These are phyloP conservation scores for Trichoderma lentiforme DNA, from an alignment of 2,329 filamentous ascomycete species.

Conservation along the genomic window DNA sequence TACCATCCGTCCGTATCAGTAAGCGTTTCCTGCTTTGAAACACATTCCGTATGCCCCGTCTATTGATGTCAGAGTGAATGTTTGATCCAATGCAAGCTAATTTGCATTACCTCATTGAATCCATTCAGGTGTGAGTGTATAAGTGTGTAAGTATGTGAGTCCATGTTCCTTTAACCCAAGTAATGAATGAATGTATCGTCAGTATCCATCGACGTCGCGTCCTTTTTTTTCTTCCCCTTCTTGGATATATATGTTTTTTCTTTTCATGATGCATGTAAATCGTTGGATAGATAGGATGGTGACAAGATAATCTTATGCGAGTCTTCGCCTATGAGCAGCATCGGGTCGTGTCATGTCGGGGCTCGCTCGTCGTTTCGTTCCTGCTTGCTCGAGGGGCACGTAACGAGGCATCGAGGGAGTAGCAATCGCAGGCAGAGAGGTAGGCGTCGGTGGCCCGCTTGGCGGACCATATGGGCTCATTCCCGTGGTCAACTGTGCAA, in stretches of 20 bases:
- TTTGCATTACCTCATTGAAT: not conserved
- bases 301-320: conserved; percentile 25
- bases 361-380: conserved; percentile 53
- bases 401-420: conserved; percentile 25
- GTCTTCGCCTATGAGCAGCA: conserved; percentile 41
- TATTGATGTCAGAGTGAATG: not conserved
- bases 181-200: not conserved
- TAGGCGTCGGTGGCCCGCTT: conserved; percentile 14
- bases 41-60: conserved; percentile 5
- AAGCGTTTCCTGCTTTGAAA: not conserved
- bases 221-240: not conserved
- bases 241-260: not conserved
- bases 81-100: not conserved
- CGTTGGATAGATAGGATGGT: not conserved
- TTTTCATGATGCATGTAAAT: not conserved
- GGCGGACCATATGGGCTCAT: conserved; percentile 53
- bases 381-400: conserved; percentile 38
- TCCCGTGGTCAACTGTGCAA: conserved; percentile 62
- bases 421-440: conserved; percentile 13
- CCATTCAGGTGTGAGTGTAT: not conserved
- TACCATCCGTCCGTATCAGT: conserved; percentile 1
- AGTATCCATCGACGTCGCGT: not conserved
- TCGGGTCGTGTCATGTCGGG: conserved; percentile 45
- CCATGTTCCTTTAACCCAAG: not conserved
- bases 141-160: not conserved